Evolutionary conservation across 352 stramenopile genomes (phyloP).

Genomic region (Phytophthora pseudosyringae): DNA sequence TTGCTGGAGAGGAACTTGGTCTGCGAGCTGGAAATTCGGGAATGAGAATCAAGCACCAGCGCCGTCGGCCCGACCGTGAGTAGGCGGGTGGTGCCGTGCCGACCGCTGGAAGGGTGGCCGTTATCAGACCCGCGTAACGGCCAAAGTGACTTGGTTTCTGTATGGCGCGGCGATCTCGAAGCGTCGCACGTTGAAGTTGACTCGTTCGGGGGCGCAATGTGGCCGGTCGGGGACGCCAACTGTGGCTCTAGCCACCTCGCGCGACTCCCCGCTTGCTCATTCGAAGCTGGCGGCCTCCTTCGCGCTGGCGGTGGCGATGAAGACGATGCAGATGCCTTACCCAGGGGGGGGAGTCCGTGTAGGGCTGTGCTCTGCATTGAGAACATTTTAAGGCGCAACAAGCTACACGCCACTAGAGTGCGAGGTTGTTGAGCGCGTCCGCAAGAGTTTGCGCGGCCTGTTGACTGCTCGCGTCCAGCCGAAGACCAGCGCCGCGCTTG

Average conservation of each 20-base stretch:
- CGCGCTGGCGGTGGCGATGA: not conserved
- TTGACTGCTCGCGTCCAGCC: conserved; percentile 31
- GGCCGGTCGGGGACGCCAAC: not conserved
- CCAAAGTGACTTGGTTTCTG: conserved; percentile 18
- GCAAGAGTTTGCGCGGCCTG: conserved; percentile 32
- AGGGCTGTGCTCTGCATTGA: too few species aligned
- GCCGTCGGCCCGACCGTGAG: not conserved
- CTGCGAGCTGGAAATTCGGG: conserved; percentile 17
- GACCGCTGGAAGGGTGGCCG: conserved; percentile 6
- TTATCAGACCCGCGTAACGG: conserved; percentile 17
- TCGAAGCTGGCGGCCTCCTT: conserved; percentile 6
- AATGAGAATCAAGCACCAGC: conserved; percentile 15
- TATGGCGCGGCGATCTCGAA: conserved; percentile 30
- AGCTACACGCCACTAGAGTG: conserved; percentile 4
- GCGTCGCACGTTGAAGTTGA: conserved; percentile 32
- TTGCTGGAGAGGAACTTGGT: conserved; percentile 24
- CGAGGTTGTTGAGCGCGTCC: conserved; percentile 31
- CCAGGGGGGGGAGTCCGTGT: too few species aligned
- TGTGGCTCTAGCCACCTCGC: conserved; percentile 11
- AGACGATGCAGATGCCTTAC: too few species aligned
- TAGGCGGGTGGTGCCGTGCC: not conserved
- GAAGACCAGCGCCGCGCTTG: conserved; percentile 18
- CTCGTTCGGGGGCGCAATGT: not conserved
- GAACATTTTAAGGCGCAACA: not conserved
- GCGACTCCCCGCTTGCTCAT: not conserved